phyloP scores from a whole-genome alignment of 768 basidiomycete genomes.

The Leucocoprinus leucothites region DNA sequence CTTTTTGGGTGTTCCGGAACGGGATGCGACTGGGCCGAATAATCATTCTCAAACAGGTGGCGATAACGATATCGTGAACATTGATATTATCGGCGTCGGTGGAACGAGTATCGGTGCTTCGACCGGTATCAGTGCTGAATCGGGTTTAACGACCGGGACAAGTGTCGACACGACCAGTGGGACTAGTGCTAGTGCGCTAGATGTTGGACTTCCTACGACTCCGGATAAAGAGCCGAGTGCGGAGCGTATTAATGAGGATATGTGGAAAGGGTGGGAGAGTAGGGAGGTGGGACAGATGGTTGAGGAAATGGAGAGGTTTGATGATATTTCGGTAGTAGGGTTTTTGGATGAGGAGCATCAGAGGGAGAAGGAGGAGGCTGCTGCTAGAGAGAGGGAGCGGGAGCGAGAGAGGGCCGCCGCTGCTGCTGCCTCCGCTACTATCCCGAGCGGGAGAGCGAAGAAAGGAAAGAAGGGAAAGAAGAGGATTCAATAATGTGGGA shows the following conservation, averaged over 20 bases:
- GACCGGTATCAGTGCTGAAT: slow-evolving; percentile 26
- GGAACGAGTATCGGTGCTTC: slow-evolving; percentile 15
- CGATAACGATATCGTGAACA: no score
- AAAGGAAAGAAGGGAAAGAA: slow-evolving; percentile 6
- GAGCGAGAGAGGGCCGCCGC: not conserved
- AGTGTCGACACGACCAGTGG: no score
- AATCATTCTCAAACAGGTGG: no score
- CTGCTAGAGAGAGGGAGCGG: not conserved
- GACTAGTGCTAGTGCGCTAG: slow-evolving; percentile 29
- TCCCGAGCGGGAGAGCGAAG: no score
- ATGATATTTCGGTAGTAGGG: slow-evolving; percentile 42
- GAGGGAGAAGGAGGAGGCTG: slow-evolving; percentile 12
- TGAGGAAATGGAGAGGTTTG: slow-evolving; percentile 51
- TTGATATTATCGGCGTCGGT: slow-evolving; percentile 19
- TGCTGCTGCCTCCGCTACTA: no score
- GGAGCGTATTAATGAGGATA: slow-evolving; percentile 25
- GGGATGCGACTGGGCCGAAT: no score
- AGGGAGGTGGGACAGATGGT: slow-evolving; percentile 40
- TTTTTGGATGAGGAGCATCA: slow-evolving; percentile 38
- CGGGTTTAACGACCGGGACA: no score
- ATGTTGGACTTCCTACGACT: slow-evolving; percentile 11
- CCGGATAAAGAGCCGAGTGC: no score
- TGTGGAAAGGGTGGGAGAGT: slow-evolving; percentile 43
- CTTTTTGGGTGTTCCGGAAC: slow-evolving; percentile 28
- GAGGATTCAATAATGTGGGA: no score